phyloP scores from a whole-genome alignment of 2,329 filamentous ascomycete genomes.

The Clonostachys sp. region DNA sequence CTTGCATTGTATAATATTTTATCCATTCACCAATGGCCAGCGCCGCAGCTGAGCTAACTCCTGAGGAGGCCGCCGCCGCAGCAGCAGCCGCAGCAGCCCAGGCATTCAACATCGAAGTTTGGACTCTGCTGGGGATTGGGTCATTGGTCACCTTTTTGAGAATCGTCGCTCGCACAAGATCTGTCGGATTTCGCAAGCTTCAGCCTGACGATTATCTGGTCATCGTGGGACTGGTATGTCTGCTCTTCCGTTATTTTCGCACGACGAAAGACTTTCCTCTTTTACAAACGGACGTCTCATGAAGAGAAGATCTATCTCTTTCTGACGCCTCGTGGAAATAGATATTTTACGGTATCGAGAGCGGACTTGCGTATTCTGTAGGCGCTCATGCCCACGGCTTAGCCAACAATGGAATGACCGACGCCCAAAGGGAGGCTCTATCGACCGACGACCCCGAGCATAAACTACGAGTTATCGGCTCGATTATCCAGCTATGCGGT shows the following conservation, averaged over 20 bases:
- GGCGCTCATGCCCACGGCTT: conserved; percentile 42
- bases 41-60: no score
- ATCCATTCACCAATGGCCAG: no score
- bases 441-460: conserved; percentile 39
- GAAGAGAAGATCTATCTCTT: no score
- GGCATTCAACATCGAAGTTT: conserved; percentile 21
- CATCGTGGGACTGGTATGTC: conserved; percentile 40
- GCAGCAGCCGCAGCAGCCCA: conserved; percentile 12
- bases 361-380: conserved; percentile 44
- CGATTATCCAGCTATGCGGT: conserved; percentile 51
- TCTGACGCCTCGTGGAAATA: no score
- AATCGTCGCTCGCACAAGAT: conserved; percentile 39
- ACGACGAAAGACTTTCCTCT: no score
- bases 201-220: conserved; percentile 57
- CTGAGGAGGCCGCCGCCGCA: conserved; percentile 7
- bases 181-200: conserved; percentile 43
- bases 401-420: conserved; percentile 54
- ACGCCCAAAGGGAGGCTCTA: conserved; percentile 38
- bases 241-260: not conserved
- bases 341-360: conserved; percentile 42
- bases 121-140: conserved; percentile 43
- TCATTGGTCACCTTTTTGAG: conserved; percentile 44
- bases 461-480: conserved; percentile 29
- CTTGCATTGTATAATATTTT: no score
- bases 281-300: no score